Percentiles rank a stretch among this genome's conserved stretches.
Conservation (phyloP, 768 basidiomycete species). For the Lentinula guzmanii region DNA sequence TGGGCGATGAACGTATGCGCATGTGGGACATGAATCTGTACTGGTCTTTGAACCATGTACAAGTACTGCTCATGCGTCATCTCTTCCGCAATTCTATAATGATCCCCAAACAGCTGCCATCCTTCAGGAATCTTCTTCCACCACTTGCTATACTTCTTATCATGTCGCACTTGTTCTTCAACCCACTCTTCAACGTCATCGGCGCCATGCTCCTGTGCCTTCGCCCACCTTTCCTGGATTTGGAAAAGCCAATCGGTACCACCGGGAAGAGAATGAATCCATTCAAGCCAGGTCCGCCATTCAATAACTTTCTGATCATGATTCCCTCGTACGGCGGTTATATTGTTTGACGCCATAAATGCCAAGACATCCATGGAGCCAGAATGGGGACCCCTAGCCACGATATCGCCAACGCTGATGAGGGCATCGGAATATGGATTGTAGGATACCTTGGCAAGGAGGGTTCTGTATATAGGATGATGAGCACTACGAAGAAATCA, state of each 20-base stretch:
- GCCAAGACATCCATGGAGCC: constrained; percentile 59
- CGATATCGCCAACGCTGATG: constrained; percentile 79
- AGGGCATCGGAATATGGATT: constrained; percentile 57
- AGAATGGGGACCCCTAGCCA: constrained; percentile 59
- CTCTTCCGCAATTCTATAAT: constrained; percentile 68
- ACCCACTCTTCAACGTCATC: constrained; percentile 36
- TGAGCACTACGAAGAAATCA: background rate
- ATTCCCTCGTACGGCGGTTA: constrained; percentile 87
- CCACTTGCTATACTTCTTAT: constrained; percentile 27
- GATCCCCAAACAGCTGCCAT: constrained; percentile 72
- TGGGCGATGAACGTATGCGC: constrained; percentile 78
- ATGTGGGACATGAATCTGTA: constrained; percentile 67
- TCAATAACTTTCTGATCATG: constrained; percentile 90
- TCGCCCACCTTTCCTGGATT: constrained; percentile 38
- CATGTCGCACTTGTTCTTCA: constrained; percentile 21
- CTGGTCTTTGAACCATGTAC: constrained; percentile 74
- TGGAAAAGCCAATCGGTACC: constrained; percentile 50
- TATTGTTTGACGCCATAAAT: constrained; percentile 56
- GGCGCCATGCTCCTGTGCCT: constrained; percentile 19
- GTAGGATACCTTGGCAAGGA: constrained; percentile 61
- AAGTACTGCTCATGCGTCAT: constrained; percentile 57
- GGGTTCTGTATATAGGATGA: constrained; percentile 34
- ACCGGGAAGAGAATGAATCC: constrained; percentile 51
- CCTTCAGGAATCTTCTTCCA: constrained; percentile 50
- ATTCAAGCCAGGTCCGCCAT: constrained; percentile 84